Evolutionary conservation across 768 basidiomycete genomes (phyloP).

Genomic region (Macrolepiota fuliginosa): DNA sequence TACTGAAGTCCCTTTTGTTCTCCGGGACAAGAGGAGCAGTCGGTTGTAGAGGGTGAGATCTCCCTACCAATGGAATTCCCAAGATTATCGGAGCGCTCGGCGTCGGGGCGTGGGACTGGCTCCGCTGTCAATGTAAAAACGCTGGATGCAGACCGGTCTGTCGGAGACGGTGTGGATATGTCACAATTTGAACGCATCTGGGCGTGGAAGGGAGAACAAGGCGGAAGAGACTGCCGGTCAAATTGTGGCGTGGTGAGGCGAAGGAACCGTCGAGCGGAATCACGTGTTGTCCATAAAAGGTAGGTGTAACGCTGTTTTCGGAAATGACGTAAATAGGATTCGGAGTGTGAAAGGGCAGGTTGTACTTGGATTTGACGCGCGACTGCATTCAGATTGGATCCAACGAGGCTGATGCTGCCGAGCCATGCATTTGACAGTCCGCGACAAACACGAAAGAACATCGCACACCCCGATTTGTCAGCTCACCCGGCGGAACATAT

Average conservation of each 20-base stretch:
- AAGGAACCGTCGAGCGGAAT: constrained; percentile 7
- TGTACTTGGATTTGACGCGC: constrained; percentile 20
- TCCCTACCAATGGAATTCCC: background rate
- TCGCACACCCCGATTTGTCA: constrained; percentile 35
- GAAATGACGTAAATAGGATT: constrained; percentile 28
- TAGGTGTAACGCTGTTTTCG: constrained; percentile 27
- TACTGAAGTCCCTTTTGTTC: background rate
- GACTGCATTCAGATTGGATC: constrained; percentile 20
- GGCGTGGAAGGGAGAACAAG: constrained; percentile 5
- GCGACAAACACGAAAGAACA: constrained; percentile 21
- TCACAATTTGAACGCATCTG: constrained; percentile 15
- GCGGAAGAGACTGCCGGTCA: constrained; percentile 17
- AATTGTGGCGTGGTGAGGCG: constrained; percentile 16
- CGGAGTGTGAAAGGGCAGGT: constrained; percentile 25
- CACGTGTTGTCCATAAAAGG: constrained; percentile 22
- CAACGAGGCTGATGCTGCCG: background rate
- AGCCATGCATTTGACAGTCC: constrained; percentile 18
- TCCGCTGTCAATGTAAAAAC: background rate
- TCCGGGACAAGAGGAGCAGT: background rate
- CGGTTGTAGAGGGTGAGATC: background rate
- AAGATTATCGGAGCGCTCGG: background rate
- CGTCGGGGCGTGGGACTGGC: background rate
- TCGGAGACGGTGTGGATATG: constrained; percentile 5
- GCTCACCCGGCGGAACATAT: constrained; percentile 36
- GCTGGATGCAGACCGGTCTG: constrained; percentile 13